Conservation (phyloP, 1,139 yeast species). For the Arxiozyma heterogenica region DNA sequence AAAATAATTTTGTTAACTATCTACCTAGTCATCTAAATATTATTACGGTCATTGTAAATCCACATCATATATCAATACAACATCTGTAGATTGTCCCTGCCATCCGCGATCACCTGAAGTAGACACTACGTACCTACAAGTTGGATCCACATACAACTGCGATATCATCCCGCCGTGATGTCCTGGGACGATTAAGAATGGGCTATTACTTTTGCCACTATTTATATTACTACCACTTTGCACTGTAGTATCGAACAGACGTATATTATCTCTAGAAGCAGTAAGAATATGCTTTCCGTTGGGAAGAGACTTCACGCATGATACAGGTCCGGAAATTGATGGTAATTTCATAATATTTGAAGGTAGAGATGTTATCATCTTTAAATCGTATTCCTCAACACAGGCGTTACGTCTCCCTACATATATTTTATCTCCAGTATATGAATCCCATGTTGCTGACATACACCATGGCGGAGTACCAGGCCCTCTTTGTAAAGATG, state of each 20-base stretch:
- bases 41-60: slow-evolving; percentile 20
- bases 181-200: slow-evolving; percentile 52
- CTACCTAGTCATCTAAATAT: not conserved
- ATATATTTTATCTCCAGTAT: slow-evolving; percentile 64
- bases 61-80: slow-evolving; percentile 72
- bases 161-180: slow-evolving; percentile 63
- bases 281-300: slow-evolving; percentile 71
- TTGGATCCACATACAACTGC: slow-evolving; percentile 68
- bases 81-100: slow-evolving; percentile 77
- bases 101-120: slow-evolving; percentile 95
- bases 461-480: slow-evolving; percentile 92
- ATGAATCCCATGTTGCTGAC: slow-evolving; percentile 79
- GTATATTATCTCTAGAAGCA: slow-evolving; percentile 82
- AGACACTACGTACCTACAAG: slow-evolving; percentile 78
- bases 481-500: slow-evolving; percentile 50
- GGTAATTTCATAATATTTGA: slow-evolving; percentile 66
- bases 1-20: not conserved
- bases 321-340: slow-evolving; percentile 82
- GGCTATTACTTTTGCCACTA: slow-evolving; percentile 15
- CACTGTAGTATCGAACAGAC: slow-evolving; percentile 56
- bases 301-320: slow-evolving; percentile 73
- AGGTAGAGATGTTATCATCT: slow-evolving; percentile 44
- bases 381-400: slow-evolving; percentile 75
- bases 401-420: slow-evolving; percentile 86
- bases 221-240: slow-evolving; percentile 10